phyloP scores from a whole-genome alignment of 2,329 filamentous ascomycete species.

The Amphichorda felina region DNA sequence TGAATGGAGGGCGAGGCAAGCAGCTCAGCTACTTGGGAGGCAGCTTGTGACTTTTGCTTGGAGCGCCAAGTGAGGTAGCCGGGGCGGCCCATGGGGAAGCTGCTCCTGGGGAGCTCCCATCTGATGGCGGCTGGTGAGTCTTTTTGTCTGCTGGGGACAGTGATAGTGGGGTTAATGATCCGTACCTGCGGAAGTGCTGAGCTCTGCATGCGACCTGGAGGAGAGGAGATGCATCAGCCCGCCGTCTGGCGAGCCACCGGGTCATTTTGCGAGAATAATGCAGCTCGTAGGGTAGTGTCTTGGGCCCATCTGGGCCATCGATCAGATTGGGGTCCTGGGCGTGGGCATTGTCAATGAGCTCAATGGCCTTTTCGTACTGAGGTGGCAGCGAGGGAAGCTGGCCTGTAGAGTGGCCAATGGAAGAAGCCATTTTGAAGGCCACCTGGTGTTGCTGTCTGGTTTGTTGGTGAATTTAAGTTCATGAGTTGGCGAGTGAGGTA shows the following conservation, averaged over 20 bases:
- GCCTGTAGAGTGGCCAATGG: neutral
- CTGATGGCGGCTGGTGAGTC: conserved; percentile 14
- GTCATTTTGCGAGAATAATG: conserved; percentile 77
- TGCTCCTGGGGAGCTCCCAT: conserved; percentile 69
- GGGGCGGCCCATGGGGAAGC: conserved; percentile 60
- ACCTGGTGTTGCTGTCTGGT: no score
- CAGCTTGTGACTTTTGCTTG: conserved; percentile 57
- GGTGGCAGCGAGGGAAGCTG: conserved; percentile 19
- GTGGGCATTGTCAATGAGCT: conserved; percentile 58
- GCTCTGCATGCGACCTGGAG: conserved; percentile 69
- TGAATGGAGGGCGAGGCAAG: conserved; percentile 23
- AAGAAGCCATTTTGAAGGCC: no score
- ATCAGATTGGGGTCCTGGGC: conserved; percentile 21
- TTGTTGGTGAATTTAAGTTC: no score
- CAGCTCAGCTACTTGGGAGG: conserved; percentile 41
- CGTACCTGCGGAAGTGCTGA: conserved; percentile 69
- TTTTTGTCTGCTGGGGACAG: neutral
- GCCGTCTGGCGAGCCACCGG: conserved; percentile 51
- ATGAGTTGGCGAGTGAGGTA: no score
- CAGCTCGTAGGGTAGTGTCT: conserved; percentile 58
- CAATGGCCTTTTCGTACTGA: conserved; percentile 40
- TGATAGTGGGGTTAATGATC: neutral
- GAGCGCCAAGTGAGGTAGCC: conserved; percentile 77
- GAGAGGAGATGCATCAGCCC: conserved; percentile 49
- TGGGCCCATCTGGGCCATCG: conserved; percentile 27